These are phyloP conservation scores for Penicillium sp. DNA, from an alignment of 2,329 filamentous ascomycete genomes.

Conservation along the genomic window DNA sequence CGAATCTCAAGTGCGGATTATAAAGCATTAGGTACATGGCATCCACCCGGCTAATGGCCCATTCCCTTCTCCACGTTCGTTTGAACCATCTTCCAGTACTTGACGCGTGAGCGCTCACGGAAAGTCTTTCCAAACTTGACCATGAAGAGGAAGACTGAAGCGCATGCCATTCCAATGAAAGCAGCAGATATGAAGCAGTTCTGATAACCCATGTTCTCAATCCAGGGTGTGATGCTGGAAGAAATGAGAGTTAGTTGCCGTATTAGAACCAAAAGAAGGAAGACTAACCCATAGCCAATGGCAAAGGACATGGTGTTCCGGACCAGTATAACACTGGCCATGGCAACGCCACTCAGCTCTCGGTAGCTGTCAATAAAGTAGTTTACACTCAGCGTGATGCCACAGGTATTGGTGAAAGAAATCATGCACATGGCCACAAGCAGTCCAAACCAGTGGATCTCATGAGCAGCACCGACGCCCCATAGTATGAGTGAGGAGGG, in stretches of 20 bases:
- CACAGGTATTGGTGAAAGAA: slow-evolving; percentile 39
- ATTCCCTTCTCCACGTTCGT: slow-evolving; percentile 36
- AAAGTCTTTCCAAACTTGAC: slow-evolving; percentile 39
- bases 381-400: slow-evolving; percentile 40
- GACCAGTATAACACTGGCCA: slow-evolving; percentile 46
- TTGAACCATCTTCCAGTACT: slow-evolving; percentile 38
- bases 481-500: slow-evolving; percentile 38
- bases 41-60: slow-evolving; percentile 24
- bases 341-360: slow-evolving; percentile 40
- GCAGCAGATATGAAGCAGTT: slow-evolving; percentile 46
- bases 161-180: slow-evolving; percentile 37
- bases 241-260: not conserved
- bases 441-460: slow-evolving; percentile 43
- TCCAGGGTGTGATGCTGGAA: slow-evolving; percentile 47
- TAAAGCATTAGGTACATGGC: too few relatives aligned
- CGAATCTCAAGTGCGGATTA: not conserved
- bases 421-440: slow-evolving; percentile 44
- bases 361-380: slow-evolving; percentile 43
- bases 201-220: slow-evolving; percentile 43
- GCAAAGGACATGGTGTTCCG: slow-evolving; percentile 50
- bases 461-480: slow-evolving; percentile 44
- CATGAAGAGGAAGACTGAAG: slow-evolving; percentile 41
- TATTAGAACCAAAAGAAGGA: not conserved
- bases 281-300: slow-evolving; percentile 40
- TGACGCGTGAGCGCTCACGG: slow-evolving; percentile 33